phyloP scores from a whole-genome alignment of 2,329 filamentous ascomycete genomes.

The Cladophialophora yegresii region DNA sequence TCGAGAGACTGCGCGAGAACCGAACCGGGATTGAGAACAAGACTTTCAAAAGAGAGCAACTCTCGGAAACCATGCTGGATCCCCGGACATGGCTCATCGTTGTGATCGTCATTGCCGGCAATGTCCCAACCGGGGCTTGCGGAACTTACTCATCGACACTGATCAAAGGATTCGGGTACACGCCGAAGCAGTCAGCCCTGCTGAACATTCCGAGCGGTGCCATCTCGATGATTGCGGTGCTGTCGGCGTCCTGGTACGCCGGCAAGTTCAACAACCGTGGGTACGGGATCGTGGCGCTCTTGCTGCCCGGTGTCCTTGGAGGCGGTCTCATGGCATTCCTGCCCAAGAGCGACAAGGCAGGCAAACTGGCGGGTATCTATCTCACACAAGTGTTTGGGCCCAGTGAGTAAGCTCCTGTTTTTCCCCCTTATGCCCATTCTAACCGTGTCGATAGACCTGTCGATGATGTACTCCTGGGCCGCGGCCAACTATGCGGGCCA shows the following conservation, averaged over 20 bases:
- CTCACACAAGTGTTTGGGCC: slow-evolving; percentile 50
- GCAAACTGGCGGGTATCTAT: slow-evolving; percentile 50
- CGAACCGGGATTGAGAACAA: slow-evolving; percentile 55
- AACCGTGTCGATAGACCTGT: slow-evolving; percentile 39
- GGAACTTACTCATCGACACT: slow-evolving; percentile 45
- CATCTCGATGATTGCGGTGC: slow-evolving; percentile 38
- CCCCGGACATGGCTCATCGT: slow-evolving; percentile 49
- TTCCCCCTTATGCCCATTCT: background rate
- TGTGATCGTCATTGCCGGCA: slow-evolving; percentile 39
- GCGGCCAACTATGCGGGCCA: slow-evolving; percentile 53
- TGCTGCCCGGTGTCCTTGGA: slow-evolving; percentile 52
- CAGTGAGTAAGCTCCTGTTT: slow-evolving; percentile 39
- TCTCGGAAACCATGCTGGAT: slow-evolving; percentile 47
- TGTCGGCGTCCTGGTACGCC: slow-evolving; percentile 38
- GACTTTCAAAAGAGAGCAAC: slow-evolving; percentile 52
- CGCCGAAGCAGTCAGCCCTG: slow-evolving; percentile 41
- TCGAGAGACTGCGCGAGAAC: slow-evolving; percentile 33
- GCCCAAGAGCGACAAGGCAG: slow-evolving; percentile 43
- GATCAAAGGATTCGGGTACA: slow-evolving; percentile 45
- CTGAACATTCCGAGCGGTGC: slow-evolving; percentile 42
- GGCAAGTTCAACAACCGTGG: slow-evolving; percentile 43
- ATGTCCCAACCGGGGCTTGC: slow-evolving; percentile 45
- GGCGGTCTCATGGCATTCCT: slow-evolving; percentile 45
- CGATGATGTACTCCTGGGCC: slow-evolving; percentile 46
- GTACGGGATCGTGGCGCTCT: slow-evolving; percentile 37